A percentile compares a stretch with the other conserved stretches of the same genome.
Evolutionary conservation across 2,329 filamentous ascomycete species (phyloP).

Genomic region (Mariannaea elegans): DNA sequence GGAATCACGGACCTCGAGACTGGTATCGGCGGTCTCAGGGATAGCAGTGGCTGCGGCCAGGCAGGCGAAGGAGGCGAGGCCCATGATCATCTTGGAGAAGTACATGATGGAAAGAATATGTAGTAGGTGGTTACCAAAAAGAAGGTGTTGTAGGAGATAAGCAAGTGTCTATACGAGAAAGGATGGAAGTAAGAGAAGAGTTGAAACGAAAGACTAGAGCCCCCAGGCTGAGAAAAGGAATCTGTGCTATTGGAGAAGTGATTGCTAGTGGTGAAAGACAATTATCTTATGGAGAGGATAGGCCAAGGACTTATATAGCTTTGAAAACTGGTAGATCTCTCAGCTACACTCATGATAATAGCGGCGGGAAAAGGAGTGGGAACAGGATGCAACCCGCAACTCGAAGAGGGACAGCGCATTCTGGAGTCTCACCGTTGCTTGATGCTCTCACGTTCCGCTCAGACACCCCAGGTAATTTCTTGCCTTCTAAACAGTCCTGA

Average conservation of each 20-base stretch:
- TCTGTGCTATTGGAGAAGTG: slow-evolving; percentile 11
- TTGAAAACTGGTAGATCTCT: background rate
- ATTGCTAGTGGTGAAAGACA: slow-evolving; percentile 1
- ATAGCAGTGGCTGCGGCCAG: slow-evolving; percentile 37
- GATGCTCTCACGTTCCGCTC: background rate
- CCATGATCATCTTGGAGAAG: slow-evolving; percentile 41
- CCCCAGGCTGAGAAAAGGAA: slow-evolving; percentile 12
- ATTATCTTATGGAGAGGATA: background rate
- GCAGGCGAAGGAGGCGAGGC: slow-evolving; percentile 39
- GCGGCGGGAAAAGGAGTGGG: background rate
- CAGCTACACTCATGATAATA: no score
- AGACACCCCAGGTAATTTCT: no score
- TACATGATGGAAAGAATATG: slow-evolving; percentile 37
- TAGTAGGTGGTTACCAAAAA: background rate
- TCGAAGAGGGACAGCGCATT: background rate
- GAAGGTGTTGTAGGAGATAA: background rate
- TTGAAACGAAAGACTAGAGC: slow-evolving; percentile 26
- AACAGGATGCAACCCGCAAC: no score
- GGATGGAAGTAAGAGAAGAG: slow-evolving; percentile 19
- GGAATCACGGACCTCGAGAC: slow-evolving; percentile 27
- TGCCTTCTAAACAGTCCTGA: background rate
- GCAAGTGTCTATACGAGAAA: slow-evolving; percentile 2
- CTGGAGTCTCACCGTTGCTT: background rate
- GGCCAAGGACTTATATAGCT: slow-evolving; percentile 21
- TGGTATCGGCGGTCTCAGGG: slow-evolving; percentile 41